A percentile compares a stretch with the other conserved stretches of the same genome.
These are phyloP conservation scores for Elsinoe ampelina DNA, from an alignment of 2,329 filamentous ascomycete genomes.

Conservation along the genomic window DNA sequence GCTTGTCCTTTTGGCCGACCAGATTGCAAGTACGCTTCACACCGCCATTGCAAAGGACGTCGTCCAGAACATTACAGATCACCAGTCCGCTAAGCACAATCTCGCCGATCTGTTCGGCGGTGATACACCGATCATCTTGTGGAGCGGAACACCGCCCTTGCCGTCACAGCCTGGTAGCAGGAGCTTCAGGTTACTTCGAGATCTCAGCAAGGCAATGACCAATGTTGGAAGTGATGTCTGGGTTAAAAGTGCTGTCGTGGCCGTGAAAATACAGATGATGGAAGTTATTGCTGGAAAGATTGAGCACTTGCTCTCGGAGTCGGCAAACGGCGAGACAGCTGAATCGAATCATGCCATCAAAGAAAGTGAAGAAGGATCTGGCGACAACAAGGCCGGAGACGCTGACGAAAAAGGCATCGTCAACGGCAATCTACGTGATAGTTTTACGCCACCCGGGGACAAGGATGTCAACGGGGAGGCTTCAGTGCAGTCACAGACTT, in stretches of 20 bases:
- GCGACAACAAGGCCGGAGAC: background rate
- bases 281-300: slow-evolving; percentile 43
- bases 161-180: slow-evolving; percentile 70
- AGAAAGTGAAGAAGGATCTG: background rate
- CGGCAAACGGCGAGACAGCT: background rate
- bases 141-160: slow-evolving; percentile 68
- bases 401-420: slow-evolving; percentile 17
- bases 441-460: background rate
- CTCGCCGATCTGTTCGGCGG: slow-evolving; percentile 11
- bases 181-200: slow-evolving; percentile 62
- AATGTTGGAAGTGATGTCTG: slow-evolving; percentile 68
- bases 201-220: slow-evolving; percentile 58
- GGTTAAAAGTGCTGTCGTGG: slow-evolving; percentile 57
- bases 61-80: slow-evolving; percentile 21
- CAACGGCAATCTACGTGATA: slow-evolving; percentile 14
- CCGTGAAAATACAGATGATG: slow-evolving; percentile 52
- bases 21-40: slow-evolving; percentile 49
- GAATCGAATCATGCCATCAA: background rate
- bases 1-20: background rate
- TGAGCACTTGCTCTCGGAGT: slow-evolving; percentile 17
- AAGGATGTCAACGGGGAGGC: background rate
- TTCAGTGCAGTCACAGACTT: slow-evolving; percentile 15
- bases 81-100: too few species aligned
- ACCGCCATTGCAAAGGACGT: slow-evolving; percentile 48
- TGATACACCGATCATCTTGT: slow-evolving; percentile 58